phyloP scores from a whole-genome alignment of 345 rosid species.

The Pseudoturritis turrita region DNA sequence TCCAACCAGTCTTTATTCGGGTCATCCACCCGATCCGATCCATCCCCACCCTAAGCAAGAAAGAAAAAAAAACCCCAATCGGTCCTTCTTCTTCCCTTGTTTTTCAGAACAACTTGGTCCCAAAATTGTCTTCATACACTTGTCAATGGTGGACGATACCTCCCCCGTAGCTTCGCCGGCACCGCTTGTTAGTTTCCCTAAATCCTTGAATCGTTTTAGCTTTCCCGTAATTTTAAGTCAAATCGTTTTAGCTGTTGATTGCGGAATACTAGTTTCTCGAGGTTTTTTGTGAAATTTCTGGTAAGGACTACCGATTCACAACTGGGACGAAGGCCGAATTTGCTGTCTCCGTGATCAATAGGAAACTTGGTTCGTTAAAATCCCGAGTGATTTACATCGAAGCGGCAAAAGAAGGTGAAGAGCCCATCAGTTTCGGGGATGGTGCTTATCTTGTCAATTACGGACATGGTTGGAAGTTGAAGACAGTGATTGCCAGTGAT shows the following conservation, averaged over 20 bases:
- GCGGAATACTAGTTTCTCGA: slow-evolving; percentile 52
- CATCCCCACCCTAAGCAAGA: too few species aligned
- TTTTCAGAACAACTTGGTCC: too few species aligned
- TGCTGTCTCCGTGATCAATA: slow-evolving; percentile 70
- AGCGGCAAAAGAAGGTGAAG: slow-evolving; percentile 65
- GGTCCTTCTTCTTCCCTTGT: too few species aligned
- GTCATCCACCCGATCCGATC: too few species aligned
- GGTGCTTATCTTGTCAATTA: slow-evolving; percentile 57
- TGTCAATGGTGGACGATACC: too few species aligned
- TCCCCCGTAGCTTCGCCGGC: too few species aligned
- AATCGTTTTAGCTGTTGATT: background rate
- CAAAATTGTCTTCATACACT: too few species aligned
- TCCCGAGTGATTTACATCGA: slow-evolving; percentile 50
- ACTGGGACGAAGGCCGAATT: slow-evolving; percentile 73
- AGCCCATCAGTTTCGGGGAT: slow-evolving; percentile 73
- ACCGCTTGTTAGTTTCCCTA: too few species aligned
- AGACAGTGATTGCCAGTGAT: slow-evolving; percentile 45
- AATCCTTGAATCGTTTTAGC: too few species aligned
- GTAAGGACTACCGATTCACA: slow-evolving; percentile 54
- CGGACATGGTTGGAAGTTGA: slow-evolving; percentile 67
- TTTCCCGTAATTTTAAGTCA: too few species aligned
- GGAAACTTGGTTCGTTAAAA: slow-evolving; percentile 43
- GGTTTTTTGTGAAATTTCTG: slow-evolving; percentile 53
- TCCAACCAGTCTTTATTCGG: too few species aligned
- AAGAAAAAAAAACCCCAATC: too few species aligned